These are phyloP conservation scores for Rhizopogon vulgaris DNA, from an alignment of 768 basidiomycete genomes.

Conservation along the genomic window DNA sequence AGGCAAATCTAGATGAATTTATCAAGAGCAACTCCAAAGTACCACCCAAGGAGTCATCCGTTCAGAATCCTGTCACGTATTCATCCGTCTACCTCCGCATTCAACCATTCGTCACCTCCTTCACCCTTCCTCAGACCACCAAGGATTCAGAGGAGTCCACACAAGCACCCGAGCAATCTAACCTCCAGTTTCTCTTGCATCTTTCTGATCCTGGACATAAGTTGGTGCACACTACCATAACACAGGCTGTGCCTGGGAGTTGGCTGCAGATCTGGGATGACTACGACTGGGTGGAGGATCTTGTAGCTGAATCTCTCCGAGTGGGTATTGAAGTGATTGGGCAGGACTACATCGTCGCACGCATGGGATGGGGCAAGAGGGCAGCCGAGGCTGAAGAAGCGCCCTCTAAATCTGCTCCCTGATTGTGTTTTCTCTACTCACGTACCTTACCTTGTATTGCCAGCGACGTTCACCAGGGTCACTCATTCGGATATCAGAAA, in stretches of 20 bases:
- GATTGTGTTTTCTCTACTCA: neutral
- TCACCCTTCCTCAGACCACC: constrained; percentile 34
- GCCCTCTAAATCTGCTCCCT: neutral
- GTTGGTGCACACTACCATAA: constrained; percentile 68
- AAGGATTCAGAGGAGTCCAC: constrained; percentile 16
- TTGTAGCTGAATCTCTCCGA: constrained; percentile 80
- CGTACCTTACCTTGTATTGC: neutral
- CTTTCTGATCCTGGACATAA: constrained; percentile 76
- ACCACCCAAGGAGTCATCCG: constrained; percentile 21
- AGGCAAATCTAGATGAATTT: constrained; percentile 77
- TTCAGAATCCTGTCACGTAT: constrained; percentile 65
- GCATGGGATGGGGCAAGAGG: constrained; percentile 75
- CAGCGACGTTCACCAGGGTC: neutral
- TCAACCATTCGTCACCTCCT: constrained; percentile 72
- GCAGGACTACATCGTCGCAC: constrained; percentile 81
- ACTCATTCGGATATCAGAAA: neutral
- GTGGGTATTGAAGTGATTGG: constrained; percentile 86
- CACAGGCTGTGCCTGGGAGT: constrained; percentile 74
- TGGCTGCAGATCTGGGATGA: constrained; percentile 92
- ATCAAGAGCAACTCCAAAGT: constrained; percentile 54
- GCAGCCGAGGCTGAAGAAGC: constrained; percentile 4
- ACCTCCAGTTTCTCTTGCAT: constrained; percentile 60
- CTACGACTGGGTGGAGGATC: constrained; percentile 95
- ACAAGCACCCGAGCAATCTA: constrained; percentile 20
- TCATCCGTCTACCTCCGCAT: constrained; percentile 91